A percentile compares a stretch with the other conserved stretches of the same genome.
phyloP scores from a whole-genome alignment of 371 early-diverging fungal species.

The Mortierella sp. region DNA sequence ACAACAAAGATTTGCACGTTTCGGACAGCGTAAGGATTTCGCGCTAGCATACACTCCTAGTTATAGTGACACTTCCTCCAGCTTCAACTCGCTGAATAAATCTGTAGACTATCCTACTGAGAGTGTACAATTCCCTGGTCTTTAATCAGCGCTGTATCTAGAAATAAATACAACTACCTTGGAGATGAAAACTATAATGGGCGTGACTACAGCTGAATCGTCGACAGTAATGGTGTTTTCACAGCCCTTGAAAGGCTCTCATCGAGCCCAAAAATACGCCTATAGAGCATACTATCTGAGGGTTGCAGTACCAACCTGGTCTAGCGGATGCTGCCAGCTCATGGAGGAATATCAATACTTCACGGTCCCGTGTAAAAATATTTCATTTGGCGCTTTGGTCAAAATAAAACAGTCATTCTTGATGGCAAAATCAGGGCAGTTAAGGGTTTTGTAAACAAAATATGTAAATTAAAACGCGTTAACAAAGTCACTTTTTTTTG shows the following conservation, averaged over 20 bases:
- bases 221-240: constrained; percentile 6
- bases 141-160: constrained; percentile 5
- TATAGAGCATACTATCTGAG: background rate
- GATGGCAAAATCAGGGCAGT: background rate
- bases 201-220: background rate
- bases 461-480: constrained; percentile 5
- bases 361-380: no score
- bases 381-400: no score
- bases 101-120: constrained; percentile 1
- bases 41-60: constrained; percentile 1
- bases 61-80: constrained; percentile 3
- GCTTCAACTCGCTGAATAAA: constrained; percentile 7
- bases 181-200: constrained; percentile 2
- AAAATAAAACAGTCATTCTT: no score
- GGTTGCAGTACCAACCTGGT: constrained; percentile 4
- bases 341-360: background rate
- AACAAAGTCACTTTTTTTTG: background rate
- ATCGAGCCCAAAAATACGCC: background rate
- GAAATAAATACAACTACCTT: constrained; percentile 2
- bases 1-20: constrained; percentile 8
- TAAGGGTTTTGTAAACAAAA: constrained; percentile 4
- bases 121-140: constrained; percentile 1
- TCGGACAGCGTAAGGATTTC: background rate
- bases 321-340: background rate
- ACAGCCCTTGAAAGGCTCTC: background rate